Evolutionary conservation across 2,329 filamentous ascomycete genomes (phyloP).

Genomic region (Trichoderma breve): DNA sequence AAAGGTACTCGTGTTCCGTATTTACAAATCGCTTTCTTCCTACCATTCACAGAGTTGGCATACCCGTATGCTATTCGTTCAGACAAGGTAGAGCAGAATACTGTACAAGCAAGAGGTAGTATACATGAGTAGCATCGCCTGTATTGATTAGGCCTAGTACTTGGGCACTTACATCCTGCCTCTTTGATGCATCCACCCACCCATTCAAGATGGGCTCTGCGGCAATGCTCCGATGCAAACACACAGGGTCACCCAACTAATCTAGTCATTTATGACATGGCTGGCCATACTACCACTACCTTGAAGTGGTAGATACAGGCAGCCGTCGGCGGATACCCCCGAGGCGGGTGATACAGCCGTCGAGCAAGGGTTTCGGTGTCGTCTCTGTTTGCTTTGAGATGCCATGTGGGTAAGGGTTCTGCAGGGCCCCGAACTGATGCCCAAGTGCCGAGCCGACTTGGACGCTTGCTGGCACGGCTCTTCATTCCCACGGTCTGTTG

Average conservation of each 20-base stretch:
- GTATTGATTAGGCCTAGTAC: constrained; percentile 3
- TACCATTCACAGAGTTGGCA: not conserved
- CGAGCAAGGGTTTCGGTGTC: constrained; percentile 12
- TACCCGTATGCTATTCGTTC: not conserved
- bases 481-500: not conserved
- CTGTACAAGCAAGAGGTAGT: not conserved
- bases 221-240: constrained; percentile 17
- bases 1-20: not conserved
- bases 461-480: not conserved
- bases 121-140: not conserved
- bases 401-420: constrained; percentile 12
- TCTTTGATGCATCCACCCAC: not conserved
- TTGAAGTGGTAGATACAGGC: not conserved
- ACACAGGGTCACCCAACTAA: constrained; percentile 12
- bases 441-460: not conserved
- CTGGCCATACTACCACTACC: not conserved
- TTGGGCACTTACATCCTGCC: constrained; percentile 4
- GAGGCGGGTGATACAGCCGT: constrained; percentile 6
- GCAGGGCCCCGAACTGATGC: constrained; percentile 5
- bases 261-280: constrained; percentile 18
- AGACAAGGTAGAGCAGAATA: not conserved
- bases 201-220: not conserved
- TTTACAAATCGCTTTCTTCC: not conserved
- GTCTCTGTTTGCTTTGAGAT: not conserved
- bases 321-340: constrained; percentile 12